These are phyloP conservation scores for Actinomortierella ambigua DNA, from an alignment of 371 early-diverging fungal genomes.

Conservation along the genomic window DNA sequence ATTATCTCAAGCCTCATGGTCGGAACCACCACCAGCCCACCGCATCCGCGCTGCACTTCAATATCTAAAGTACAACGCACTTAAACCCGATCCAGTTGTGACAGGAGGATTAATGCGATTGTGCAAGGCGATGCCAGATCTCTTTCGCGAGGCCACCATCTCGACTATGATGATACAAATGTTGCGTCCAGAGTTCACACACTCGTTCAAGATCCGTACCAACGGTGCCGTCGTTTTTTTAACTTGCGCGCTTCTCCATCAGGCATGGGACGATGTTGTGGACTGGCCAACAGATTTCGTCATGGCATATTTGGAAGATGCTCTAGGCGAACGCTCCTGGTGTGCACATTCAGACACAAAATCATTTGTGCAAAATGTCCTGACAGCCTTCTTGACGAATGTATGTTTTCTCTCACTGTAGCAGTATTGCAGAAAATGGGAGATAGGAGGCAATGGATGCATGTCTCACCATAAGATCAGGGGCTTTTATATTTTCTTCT, in stretches of 20 bases:
- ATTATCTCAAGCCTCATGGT: conserved; percentile 32
- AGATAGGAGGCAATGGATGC: too few relatives aligned
- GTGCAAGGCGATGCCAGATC: conserved; percentile 33
- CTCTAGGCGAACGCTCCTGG: conserved; percentile 41
- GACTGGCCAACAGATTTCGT: conserved; percentile 47
- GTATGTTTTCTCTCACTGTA: background rate
- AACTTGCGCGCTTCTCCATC: conserved; percentile 32
- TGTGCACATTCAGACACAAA: conserved; percentile 35
- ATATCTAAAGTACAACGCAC: conserved; percentile 34
- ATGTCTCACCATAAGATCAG: too few relatives aligned
- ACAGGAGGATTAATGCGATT: conserved; percentile 38
- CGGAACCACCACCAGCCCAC: conserved; percentile 32
- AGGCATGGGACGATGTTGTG: conserved; percentile 35
- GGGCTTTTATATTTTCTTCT: too few relatives aligned
- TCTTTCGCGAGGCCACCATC: conserved; percentile 23
- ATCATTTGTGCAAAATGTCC: conserved; percentile 32
- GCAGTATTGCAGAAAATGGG: too few relatives aligned
- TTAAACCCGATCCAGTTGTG: conserved; percentile 38
- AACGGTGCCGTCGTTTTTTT: conserved; percentile 38
- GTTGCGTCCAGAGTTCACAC: conserved; percentile 42
- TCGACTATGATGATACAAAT: conserved; percentile 35
- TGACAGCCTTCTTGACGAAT: conserved; percentile 32
- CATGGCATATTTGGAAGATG: conserved; percentile 45
- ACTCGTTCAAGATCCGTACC: conserved; percentile 40
- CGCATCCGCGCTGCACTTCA: conserved; percentile 29